A percentile compares a stretch with the other conserved stretches of the same genome.
Evolutionary conservation across 1,139 yeast species (phyloP).

Genomic region (Groenewaldozyma auringiensis): DNA sequence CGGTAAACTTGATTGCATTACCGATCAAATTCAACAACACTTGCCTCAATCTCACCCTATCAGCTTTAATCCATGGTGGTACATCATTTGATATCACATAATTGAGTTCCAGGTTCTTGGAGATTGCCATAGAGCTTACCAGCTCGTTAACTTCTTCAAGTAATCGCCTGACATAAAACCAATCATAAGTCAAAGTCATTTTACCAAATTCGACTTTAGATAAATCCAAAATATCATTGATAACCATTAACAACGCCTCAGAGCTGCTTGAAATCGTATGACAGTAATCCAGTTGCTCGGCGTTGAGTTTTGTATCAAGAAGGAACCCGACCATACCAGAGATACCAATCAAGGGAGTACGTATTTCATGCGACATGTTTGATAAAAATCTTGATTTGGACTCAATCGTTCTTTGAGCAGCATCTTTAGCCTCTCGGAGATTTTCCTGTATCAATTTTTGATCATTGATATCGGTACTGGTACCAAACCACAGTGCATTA

Average conservation of each 20-base stretch:
- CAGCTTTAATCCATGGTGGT: constrained; percentile 80
- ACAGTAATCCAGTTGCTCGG: constrained; percentile 75
- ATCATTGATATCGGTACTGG: constrained; percentile 31
- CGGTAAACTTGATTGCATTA: constrained; percentile 79
- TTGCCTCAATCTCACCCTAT: constrained; percentile 79
- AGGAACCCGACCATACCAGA: constrained; percentile 94
- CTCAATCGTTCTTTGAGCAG: constrained; percentile 87
- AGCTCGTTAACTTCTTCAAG: constrained; percentile 76
- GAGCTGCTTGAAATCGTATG: constrained; percentile 74
- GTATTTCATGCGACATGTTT: constrained; percentile 82
- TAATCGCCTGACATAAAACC: constrained; percentile 66
- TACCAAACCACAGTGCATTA: constrained; percentile 29
- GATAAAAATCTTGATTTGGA: constrained; percentile 88
- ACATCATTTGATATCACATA: constrained; percentile 69
- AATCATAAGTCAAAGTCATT: constrained; percentile 73
- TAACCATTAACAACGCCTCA: constrained; percentile 65
- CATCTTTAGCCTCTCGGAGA: constrained; percentile 76
- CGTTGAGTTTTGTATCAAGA: constrained; percentile 67
- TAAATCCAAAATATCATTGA: constrained; percentile 74
- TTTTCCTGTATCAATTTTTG: constrained; percentile 43
- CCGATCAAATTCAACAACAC: constrained; percentile 84
- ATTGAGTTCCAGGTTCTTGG: constrained; percentile 65
- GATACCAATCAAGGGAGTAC: constrained; percentile 90
- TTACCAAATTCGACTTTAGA: constrained; percentile 80
- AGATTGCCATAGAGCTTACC: constrained; percentile 71